Conservation (phyloP, 2,329 filamentous ascomycete species). For the Coniochaeta sp. region DNA sequence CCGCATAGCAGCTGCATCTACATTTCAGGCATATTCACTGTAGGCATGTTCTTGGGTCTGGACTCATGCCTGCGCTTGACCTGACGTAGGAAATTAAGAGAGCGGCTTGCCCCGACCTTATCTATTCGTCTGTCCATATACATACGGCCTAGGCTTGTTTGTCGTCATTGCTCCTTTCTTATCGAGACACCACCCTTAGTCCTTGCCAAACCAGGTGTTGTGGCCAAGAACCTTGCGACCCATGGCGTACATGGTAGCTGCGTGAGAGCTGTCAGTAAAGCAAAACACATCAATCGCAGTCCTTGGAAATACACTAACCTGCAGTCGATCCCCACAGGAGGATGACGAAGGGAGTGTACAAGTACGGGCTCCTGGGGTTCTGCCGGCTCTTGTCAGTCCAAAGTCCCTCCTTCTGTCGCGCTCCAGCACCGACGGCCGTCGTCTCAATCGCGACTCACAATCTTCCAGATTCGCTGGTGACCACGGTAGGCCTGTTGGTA, state of each 20-base stretch:
- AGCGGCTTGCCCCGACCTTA: not conserved
- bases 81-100: not conserved
- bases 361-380: slow-evolving; percentile 55
- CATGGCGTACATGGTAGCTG: slow-evolving; percentile 63
- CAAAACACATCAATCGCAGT: not conserved
- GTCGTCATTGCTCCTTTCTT: not conserved
- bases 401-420: not conserved
- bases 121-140: slow-evolving; percentile 6
- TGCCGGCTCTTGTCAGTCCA: slow-evolving; percentile 26
- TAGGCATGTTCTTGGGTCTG: too few relatives aligned
- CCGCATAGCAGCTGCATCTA: not conserved
- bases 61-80: not conserved
- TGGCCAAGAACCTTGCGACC: slow-evolving; percentile 65
- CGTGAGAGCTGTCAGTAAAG: slow-evolving; percentile 6
- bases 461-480: slow-evolving; percentile 67
- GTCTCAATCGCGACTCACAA: slow-evolving; percentile 46
- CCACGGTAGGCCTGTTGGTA: slow-evolving; percentile 67
- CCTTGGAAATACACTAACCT: slow-evolving; percentile 38
- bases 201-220: slow-evolving; percentile 68
- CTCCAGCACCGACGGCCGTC: not conserved
- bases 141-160: not conserved
- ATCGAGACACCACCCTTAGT: slow-evolving; percentile 23
- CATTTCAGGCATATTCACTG: too few relatives aligned
- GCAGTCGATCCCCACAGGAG: slow-evolving; percentile 54
- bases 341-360: slow-evolving; percentile 63